These are phyloP conservation scores for Talaromyces atroroseus DNA, from an alignment of 2,329 filamentous ascomycete genomes.

Conservation along the genomic window DNA sequence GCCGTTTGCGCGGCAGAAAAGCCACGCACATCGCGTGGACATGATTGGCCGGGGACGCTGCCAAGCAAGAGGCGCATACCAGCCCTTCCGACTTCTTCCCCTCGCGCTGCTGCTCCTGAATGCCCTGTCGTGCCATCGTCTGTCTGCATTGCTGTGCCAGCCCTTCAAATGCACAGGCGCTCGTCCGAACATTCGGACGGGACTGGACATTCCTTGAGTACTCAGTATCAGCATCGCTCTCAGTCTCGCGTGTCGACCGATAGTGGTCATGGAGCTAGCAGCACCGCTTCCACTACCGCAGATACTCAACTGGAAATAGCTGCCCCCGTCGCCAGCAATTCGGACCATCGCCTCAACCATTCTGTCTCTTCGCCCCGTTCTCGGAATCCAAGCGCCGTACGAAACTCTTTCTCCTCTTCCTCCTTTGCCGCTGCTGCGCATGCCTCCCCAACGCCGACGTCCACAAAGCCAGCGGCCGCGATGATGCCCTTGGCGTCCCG, in stretches of 20 bases:
- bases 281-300: constrained; percentile 19
- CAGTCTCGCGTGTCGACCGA: constrained; percentile 28
- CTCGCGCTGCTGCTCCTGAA: background rate
- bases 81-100: background rate
- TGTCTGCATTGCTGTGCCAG: background rate
- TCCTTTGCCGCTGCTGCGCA: constrained; percentile 19
- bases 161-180: constrained; percentile 41
- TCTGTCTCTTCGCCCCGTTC: constrained; percentile 32
- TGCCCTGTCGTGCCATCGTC: background rate
- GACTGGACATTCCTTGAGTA: constrained; percentile 30
- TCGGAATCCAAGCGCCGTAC: constrained; percentile 35
- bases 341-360: constrained; percentile 9
- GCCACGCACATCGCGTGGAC: background rate
- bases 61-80: background rate
- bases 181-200: constrained; percentile 42
- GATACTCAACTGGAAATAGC: constrained; percentile 29
- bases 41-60: background rate
- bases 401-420: constrained; percentile 24
- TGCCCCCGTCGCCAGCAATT: constrained; percentile 20
- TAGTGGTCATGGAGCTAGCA: constrained; percentile 26
- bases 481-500: constrained; percentile 34
- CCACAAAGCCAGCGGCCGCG: constrained; percentile 9
- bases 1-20: background rate
- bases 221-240: background rate
- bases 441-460: constrained; percentile 11